Conservation (phyloP, 208 protist species). For the Wallacemonas sp. region DNA sequence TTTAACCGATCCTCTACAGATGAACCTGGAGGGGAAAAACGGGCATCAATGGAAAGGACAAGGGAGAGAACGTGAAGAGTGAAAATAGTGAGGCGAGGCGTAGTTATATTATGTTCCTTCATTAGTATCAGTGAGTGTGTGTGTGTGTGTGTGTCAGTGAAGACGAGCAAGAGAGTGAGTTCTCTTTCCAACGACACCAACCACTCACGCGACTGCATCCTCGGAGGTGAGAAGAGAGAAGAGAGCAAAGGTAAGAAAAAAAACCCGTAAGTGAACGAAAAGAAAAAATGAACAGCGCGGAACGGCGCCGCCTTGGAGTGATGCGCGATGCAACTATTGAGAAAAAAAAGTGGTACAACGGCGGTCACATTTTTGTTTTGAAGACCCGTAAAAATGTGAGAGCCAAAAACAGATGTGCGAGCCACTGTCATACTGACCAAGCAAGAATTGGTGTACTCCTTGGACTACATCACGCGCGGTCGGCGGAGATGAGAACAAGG, state of each 20-base stretch:
- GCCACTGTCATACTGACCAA: not conserved
- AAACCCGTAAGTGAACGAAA: not conserved
- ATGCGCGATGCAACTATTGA: too few relatives aligned
- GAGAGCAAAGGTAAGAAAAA: too few relatives aligned
- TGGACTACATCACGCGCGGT: not conserved
- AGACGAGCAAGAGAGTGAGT: not conserved
- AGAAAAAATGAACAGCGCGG: not conserved
- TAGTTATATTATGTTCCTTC: not conserved
- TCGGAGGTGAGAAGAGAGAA: too few relatives aligned
- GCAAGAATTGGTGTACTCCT: not conserved
- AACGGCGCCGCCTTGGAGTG: too few relatives aligned
- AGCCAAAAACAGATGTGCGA: slow-evolving; percentile 16
- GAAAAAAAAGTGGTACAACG: not conserved
- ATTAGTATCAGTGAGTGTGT: too few relatives aligned
- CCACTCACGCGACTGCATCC: not conserved
- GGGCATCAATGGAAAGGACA: slow-evolving; percentile 12
- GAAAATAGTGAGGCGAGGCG: not conserved
- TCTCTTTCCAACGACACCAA: not conserved
- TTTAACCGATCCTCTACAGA: not conserved
- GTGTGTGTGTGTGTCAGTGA: too few relatives aligned
- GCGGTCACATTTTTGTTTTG: too few relatives aligned
- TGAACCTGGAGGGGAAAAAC: slow-evolving; percentile 6
- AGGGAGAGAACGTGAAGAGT: slow-evolving; percentile 14
- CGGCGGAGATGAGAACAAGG: not conserved
- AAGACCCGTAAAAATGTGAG: not conserved